Evolutionary conservation across 495 filamentous ascomycete species (phyloP).

Genomic region (Xylaria palmicola): DNA sequence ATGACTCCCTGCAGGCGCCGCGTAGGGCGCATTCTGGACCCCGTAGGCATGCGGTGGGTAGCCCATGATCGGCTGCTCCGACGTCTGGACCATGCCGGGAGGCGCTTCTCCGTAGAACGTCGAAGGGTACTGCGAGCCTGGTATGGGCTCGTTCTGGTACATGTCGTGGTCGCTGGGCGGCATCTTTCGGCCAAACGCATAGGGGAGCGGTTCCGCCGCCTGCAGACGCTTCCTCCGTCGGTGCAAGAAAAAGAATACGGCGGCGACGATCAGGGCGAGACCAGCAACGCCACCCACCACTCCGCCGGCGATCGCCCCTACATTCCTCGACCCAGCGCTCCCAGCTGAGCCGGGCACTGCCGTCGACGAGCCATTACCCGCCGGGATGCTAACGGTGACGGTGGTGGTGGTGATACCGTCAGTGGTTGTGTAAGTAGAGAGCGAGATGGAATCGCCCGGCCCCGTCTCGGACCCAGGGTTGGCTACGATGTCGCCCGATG

Average conservation of each 20-base stretch:
- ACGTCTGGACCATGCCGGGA: conserved; percentile 25
- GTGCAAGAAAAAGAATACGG: conserved; percentile 28
- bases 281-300: conserved; percentile 39
- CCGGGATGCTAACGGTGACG: conserved; percentile 14
- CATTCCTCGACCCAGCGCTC: conserved; percentile 11
- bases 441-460: conserved; percentile 10
- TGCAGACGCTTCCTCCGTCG: conserved; percentile 13
- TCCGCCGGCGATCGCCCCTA: conserved; percentile 40
- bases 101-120: conserved; percentile 33
- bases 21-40: neutral
- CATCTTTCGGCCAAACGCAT: conserved; percentile 19
- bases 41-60: conserved; percentile 17
- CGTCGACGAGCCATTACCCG: conserved; percentile 16
- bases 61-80: conserved; percentile 20
- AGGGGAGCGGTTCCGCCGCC: neutral
- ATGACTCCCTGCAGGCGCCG: neutral
- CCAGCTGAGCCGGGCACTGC: neutral
- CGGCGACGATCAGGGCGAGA: conserved; percentile 30
- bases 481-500: conserved; percentile 24
- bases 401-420: conserved; percentile 21
- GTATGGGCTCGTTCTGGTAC: conserved; percentile 15
- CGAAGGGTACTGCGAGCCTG: conserved; percentile 26
- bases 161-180: conserved; percentile 15
- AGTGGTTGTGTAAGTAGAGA: conserved; percentile 11
- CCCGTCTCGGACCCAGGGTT: conserved; percentile 14